Conservation (phyloP, 2,329 filamentous ascomycete species). For the Teratosphaeria zuluensis region DNA sequence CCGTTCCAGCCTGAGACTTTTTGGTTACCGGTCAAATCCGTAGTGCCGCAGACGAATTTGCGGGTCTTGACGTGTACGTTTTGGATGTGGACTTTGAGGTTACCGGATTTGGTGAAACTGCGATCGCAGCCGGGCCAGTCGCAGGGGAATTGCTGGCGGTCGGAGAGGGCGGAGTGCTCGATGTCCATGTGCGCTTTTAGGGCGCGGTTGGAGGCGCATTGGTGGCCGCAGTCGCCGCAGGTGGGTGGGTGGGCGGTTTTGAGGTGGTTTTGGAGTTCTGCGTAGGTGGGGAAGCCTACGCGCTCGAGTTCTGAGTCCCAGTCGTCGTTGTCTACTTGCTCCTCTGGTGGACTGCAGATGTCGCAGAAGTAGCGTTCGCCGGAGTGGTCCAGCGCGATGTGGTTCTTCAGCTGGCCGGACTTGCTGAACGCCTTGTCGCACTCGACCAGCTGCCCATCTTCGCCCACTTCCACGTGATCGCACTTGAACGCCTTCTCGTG, state of each 20-base stretch:
- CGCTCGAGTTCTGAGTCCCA: background rate
- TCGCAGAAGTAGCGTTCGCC: slow-evolving; percentile 66
- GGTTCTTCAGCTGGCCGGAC: slow-evolving; percentile 58
- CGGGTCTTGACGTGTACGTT: slow-evolving; percentile 64
- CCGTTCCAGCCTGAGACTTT: slow-evolving; percentile 54
- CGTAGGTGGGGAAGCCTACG: slow-evolving; percentile 56
- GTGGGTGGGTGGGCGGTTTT: slow-evolving; percentile 59
- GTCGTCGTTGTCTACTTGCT: background rate
- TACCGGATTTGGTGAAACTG: slow-evolving; percentile 73
- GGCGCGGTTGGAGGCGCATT: slow-evolving; percentile 56
- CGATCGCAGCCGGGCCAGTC: slow-evolving; percentile 59
- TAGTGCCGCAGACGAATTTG: slow-evolving; percentile 68
- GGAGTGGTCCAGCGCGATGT: slow-evolving; percentile 61
- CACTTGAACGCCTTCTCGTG: slow-evolving; percentile 64
- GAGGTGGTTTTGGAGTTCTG: slow-evolving; percentile 64
- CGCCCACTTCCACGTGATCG: slow-evolving; percentile 41
- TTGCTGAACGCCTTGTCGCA: slow-evolving; percentile 68
- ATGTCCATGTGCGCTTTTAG: slow-evolving; percentile 71
- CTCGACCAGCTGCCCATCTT: slow-evolving; percentile 31
- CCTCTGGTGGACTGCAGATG: slow-evolving; percentile 46
- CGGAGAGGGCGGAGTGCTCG: slow-evolving; percentile 43
- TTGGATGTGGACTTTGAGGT: slow-evolving; percentile 69
- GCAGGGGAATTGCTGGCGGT: slow-evolving; percentile 49
- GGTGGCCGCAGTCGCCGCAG: slow-evolving; percentile 65
- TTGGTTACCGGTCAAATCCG: slow-evolving; percentile 48